These are phyloP conservation scores for Volvariella surrecta DNA, from an alignment of 1,284 basidiomycete species.

Conservation along the genomic window DNA sequence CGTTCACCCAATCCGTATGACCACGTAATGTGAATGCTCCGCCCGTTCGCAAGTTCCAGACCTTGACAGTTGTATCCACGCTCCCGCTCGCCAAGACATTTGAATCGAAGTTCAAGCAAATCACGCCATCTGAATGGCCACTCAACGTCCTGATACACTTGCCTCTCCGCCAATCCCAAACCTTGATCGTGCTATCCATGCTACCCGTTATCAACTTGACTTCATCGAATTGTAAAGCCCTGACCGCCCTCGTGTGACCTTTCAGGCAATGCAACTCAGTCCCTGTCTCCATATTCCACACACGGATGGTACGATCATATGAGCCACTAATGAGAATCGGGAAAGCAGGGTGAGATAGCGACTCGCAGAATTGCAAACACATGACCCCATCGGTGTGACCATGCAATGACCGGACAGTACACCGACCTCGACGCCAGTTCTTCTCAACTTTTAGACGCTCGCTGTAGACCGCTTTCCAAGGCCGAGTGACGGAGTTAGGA, in stretches of 20 bases:
- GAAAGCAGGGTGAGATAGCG: conserved; percentile 76
- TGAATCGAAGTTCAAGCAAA: conserved; percentile 89
- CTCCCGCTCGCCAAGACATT: conserved; percentile 89
- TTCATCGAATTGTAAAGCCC: conserved; percentile 94
- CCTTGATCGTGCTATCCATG: conserved; percentile 93
- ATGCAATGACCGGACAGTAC: conserved; percentile 75
- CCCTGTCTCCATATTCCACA: conserved; percentile 97
- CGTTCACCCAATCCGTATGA: conserved; percentile 95
- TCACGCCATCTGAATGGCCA: conserved; percentile 90
- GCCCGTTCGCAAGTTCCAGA: conserved; percentile 93
- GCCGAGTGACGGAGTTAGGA: conserved; percentile 51
- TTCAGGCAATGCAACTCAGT: conserved; percentile 75
- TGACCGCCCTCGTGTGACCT: conserved; percentile 88
- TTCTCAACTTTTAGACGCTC: conserved; percentile 93
- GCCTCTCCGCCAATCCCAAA: conserved; percentile 98
- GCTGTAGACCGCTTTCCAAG: conserved; percentile 99
- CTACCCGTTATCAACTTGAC: conserved; percentile 93
- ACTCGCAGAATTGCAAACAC: conserved; percentile 94
- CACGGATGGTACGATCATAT: conserved; percentile 90
- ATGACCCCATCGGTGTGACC: conserved; percentile 97
- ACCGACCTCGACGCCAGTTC: conserved; percentile 94
- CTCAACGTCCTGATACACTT: conserved; percentile 81
- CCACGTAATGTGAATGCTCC: conserved; percentile 91
- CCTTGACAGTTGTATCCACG: conserved; percentile 84
- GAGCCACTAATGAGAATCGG: conserved; percentile 97